Percentiles rank a stretch among this genome's conserved stretches.
These are phyloP conservation scores for Draba incana DNA, from an alignment of 345 rosid species.

Conservation along the genomic window DNA sequence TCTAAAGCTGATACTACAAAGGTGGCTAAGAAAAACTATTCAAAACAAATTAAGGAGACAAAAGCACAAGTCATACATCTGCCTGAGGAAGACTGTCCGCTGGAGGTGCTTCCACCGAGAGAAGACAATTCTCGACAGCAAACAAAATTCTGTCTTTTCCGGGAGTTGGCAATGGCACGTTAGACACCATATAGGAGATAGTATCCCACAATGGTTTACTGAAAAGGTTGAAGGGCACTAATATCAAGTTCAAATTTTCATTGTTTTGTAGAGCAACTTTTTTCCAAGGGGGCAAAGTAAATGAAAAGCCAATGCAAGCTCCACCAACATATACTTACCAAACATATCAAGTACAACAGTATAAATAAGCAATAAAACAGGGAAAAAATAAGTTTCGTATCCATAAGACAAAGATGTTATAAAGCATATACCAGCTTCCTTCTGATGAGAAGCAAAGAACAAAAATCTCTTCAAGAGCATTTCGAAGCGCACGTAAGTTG, in stretches of 20 bases:
- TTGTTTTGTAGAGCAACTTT: not conserved
- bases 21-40: constrained; percentile 13
- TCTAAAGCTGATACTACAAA: constrained; percentile 10
- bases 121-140: constrained; percentile 84
- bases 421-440: constrained; percentile 74
- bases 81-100: constrained; percentile 92
- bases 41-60: constrained; percentile 27
- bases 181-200: constrained; percentile 71
- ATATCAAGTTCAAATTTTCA: constrained; percentile 32
- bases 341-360: constrained; percentile 13
- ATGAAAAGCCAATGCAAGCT: constrained; percentile 18
- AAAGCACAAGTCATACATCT: constrained; percentile 61
- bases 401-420: not conserved
- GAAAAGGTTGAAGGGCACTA: constrained; percentile 52
- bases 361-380: constrained; percentile 8
- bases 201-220: constrained; percentile 96
- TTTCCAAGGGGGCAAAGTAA: constrained; percentile 11
- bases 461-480: constrained; percentile 83
- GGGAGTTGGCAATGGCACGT: constrained; percentile 92
- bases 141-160: constrained; percentile 91
- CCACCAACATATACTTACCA: not conserved
- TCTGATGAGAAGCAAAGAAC: constrained; percentile 83
- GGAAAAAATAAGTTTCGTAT: not conserved
- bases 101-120: constrained; percentile 90
- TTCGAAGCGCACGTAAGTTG: constrained; percentile 71